These are phyloP conservation scores for Fusarium sp. DNA, from an alignment of 2,329 filamentous ascomycete species.

Conservation along the genomic window DNA sequence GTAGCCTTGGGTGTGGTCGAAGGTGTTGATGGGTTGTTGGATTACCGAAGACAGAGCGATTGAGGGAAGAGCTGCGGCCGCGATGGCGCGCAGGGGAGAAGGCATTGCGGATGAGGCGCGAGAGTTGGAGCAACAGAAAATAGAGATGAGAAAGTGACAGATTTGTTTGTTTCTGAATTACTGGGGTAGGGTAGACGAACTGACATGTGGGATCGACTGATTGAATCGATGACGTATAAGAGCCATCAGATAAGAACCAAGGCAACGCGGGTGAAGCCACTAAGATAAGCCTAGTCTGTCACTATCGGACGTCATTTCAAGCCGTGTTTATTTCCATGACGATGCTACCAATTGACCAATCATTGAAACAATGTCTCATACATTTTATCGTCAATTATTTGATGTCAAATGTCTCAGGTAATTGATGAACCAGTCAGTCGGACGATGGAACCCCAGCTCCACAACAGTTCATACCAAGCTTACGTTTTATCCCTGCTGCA, in stretches of 20 bases:
- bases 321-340: neutral
- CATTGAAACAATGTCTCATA: neutral
- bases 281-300: neutral
- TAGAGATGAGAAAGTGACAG: neutral
- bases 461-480: neutral
- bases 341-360: neutral
- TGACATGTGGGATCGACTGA: neutral
- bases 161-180: neutral
- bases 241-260: neutral
- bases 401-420: neutral
- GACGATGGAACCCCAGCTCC: neutral
- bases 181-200: neutral
- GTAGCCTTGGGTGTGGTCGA: conserved; percentile 42
- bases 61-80: conserved; percentile 3
- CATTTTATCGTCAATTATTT: neutral
- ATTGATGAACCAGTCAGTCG: neutral
- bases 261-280: neutral
- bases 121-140: neutral
- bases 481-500: neutral
- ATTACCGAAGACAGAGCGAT: conserved; percentile 10
- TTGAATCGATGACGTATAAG: conserved; percentile 4
- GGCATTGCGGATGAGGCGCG: conserved; percentile 11
- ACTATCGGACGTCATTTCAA: neutral
- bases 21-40: conserved; percentile 33
- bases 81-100: conserved; percentile 6